Conservation (phyloP, 176 grass and related monocot species). For the Lolium multiflorum region DNA sequence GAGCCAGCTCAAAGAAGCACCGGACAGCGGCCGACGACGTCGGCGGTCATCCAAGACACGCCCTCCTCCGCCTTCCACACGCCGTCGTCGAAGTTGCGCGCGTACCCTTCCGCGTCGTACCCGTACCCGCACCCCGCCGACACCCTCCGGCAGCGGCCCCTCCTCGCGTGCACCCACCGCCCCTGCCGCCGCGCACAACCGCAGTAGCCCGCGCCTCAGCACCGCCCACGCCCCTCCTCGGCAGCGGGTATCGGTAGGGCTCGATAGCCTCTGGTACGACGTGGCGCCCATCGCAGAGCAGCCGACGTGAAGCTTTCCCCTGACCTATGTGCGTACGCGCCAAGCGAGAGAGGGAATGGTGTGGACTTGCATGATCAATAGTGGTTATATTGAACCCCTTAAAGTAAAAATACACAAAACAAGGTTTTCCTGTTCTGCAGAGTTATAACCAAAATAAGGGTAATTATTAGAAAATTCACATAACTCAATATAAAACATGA, state of each 20-base stretch:
- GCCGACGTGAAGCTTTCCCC: no score
- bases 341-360: background rate
- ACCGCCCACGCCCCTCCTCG: slow-evolving; percentile 38
- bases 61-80: slow-evolving; percentile 65
- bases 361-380: background rate
- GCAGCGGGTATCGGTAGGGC: background rate
- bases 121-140: slow-evolving; percentile 51
- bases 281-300: slow-evolving; percentile 25
- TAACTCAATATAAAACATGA: no score
- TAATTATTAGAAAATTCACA: no score
- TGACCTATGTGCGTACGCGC: background rate
- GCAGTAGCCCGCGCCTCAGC: slow-evolving; percentile 26
- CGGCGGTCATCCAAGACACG: slow-evolving; percentile 39
- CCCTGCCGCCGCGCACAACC: slow-evolving; percentile 39
- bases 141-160: background rate
- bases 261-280: slow-evolving; percentile 40
- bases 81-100: slow-evolving; percentile 72
- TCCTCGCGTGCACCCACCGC: slow-evolving; percentile 6
- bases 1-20: background rate
- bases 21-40: background rate
- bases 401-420: no score
- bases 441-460: no score
- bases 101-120: slow-evolving; percentile 68
- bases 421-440: no score
- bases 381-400: slow-evolving; percentile 44